Evolutionary conservation across 441 rosid genomes (phyloP).

Genomic region (Mallotus japonicus): DNA sequence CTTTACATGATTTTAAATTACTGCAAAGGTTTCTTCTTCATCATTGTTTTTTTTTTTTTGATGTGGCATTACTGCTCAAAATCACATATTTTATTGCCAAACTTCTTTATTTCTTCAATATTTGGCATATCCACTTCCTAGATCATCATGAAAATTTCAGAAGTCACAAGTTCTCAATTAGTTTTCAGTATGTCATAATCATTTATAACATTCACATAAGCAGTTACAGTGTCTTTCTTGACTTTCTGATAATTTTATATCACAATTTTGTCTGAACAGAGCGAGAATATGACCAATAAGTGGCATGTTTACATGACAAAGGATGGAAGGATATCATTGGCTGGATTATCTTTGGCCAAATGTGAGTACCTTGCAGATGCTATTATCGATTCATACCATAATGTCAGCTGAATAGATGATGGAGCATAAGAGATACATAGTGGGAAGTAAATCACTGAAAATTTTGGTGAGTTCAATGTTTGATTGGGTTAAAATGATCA

Average conservation of each 20-base stretch:
- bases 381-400: constrained; percentile 74
- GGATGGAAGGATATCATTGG: constrained; percentile 92
- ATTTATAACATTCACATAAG: neutral
- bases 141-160: neutral
- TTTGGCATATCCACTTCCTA: neutral
- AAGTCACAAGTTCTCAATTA: neutral
- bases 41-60: neutral
- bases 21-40: too few species aligned
- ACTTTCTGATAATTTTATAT: neutral
- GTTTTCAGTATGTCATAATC: neutral
- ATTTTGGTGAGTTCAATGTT: constrained; percentile 1
- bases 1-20: too few species aligned
- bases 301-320: constrained; percentile 97
- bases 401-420: constrained; percentile 44
- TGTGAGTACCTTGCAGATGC: constrained; percentile 92
- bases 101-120: neutral
- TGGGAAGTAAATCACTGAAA: constrained; percentile 14
- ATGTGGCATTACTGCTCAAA: too few species aligned
- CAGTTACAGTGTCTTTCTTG: neutral
- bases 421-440: neutral
- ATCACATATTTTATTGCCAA: too few species aligned
- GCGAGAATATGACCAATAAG: constrained; percentile 85
- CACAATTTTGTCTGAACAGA: constrained; percentile 38
- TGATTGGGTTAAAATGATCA: neutral
- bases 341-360: constrained; percentile 82